A percentile compares a stretch with the other conserved stretches of the same genome.
These are phyloP conservation scores for Mucor piriformis DNA, from an alignment of 371 early-diverging fungal species.

Conservation along the genomic window DNA sequence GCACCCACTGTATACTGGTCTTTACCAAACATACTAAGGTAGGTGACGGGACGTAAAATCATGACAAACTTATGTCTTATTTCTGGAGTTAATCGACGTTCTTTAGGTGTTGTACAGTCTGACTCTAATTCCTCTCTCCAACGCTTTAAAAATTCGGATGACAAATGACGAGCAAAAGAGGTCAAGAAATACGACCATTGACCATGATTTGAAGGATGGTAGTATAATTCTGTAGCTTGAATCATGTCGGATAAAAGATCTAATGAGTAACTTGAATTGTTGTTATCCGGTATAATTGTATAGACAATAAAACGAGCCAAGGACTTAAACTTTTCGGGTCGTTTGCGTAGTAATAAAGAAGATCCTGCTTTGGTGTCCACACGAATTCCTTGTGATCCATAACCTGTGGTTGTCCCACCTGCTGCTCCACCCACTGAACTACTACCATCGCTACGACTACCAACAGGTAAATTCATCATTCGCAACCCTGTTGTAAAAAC, in stretches of 20 bases:
- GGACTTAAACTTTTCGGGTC: slow-evolving; percentile 57
- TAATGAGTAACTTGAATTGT: slow-evolving; percentile 45
- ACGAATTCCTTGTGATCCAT: slow-evolving; percentile 31
- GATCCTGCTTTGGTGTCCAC: slow-evolving; percentile 49
- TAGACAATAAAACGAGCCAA: slow-evolving; percentile 81
- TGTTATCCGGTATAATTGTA: slow-evolving; percentile 64
- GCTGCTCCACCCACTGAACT: slow-evolving; percentile 34
- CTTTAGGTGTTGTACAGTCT: slow-evolving; percentile 64
- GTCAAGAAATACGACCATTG: slow-evolving; percentile 75
- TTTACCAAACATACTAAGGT: slow-evolving; percentile 82
- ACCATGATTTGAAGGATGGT: slow-evolving; percentile 89
- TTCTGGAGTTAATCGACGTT: slow-evolving; percentile 61
- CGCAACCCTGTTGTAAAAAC: slow-evolving; percentile 73
- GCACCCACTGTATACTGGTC: slow-evolving; percentile 68
- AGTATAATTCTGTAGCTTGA: slow-evolving; percentile 85
- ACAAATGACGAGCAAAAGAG: slow-evolving; percentile 62
- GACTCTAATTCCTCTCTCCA: slow-evolving; percentile 58
- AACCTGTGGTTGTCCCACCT: slow-evolving; percentile 45
- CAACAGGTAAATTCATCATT: slow-evolving; percentile 81
- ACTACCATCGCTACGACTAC: slow-evolving; percentile 58
- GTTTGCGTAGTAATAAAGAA: slow-evolving; percentile 47
- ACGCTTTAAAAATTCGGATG: slow-evolving; percentile 69
- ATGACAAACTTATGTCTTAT: slow-evolving; percentile 63
- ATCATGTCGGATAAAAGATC: slow-evolving; percentile 71
- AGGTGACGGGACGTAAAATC: slow-evolving; percentile 56